phyloP scores from a whole-genome alignment of 2,329 filamentous ascomycete genomes.

The Colletotrichum brevisporum region DNA sequence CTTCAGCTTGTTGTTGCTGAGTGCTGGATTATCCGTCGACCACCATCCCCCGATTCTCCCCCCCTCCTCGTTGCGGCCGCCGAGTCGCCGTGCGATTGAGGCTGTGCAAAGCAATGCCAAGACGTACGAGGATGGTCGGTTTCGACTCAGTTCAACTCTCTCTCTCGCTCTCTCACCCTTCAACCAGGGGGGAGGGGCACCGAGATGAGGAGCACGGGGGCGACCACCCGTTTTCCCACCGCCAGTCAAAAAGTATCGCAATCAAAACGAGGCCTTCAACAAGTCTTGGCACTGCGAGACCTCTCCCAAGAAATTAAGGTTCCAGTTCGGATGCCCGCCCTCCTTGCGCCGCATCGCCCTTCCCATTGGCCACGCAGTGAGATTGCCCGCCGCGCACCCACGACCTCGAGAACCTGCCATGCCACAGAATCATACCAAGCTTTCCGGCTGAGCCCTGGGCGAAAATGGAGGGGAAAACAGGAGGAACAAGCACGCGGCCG shows the following conservation, averaged over 20 bases:
- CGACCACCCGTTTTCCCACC: background rate
- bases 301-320: conserved; percentile 28
- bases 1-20: conserved; percentile 9
- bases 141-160: conserved; percentile 35
- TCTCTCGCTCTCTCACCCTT: conserved; percentile 3
- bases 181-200: conserved; percentile 10
- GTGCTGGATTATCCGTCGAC: no score
- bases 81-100: conserved; percentile 32
- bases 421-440: conserved; percentile 33
- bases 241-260: conserved; percentile 24
- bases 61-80: conserved; percentile 28
- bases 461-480: background rate
- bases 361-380: conserved; percentile 10
- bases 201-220: background rate
- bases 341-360: background rate
- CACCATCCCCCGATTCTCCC: background rate
- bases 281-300: conserved; percentile 32
- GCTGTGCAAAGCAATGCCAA: conserved; percentile 39
- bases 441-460: conserved; percentile 28
- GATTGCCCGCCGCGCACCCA: conserved; percentile 1
- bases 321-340: conserved; percentile 20
- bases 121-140: conserved; percentile 34
- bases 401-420: conserved; percentile 12
- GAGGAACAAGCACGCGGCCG: conserved; percentile 2
- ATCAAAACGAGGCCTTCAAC: conserved; percentile 34